Conservation (phyloP, 1,139 yeast genomes). For the Geotrichum histeridarum region DNA sequence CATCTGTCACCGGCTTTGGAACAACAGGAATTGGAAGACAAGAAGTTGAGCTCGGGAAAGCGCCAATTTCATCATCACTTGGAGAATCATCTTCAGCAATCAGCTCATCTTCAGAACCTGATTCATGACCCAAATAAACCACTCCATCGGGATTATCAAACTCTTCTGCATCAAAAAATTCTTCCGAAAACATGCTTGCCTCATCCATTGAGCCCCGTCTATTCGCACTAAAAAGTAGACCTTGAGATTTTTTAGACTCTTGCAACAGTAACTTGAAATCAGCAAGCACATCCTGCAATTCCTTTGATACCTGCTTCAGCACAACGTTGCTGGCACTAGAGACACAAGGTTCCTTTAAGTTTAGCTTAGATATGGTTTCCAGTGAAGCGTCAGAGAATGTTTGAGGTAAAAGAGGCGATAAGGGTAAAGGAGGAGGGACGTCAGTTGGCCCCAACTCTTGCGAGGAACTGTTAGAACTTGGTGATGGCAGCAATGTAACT, state of each 20-base stretch:
- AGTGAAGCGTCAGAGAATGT: background rate
- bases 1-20: slow-evolving; percentile 19
- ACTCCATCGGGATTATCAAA: slow-evolving; percentile 33
- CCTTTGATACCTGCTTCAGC: background rate
- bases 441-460: background rate
- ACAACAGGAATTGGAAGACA: background rate
- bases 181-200: slow-evolving; percentile 41
- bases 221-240: background rate
- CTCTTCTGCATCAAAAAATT: slow-evolving; percentile 67
- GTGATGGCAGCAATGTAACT: background rate
- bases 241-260: background rate
- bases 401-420: slow-evolving; percentile 1
- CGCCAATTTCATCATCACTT: slow-evolving; percentile 3
- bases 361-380: background rate
- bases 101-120: slow-evolving; percentile 24
- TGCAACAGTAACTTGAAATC: background rate
- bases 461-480: background rate
- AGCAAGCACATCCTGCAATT: background rate
- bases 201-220: slow-evolving; percentile 2
- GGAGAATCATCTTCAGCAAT: slow-evolving; percentile 4
- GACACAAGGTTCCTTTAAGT: background rate
- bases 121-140: slow-evolving; percentile 31
- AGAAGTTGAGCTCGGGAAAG: background rate
- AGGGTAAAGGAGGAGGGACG: slow-evolving; percentile 2
- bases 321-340: background rate